These are phyloP conservation scores for Raffaelea deltoideospora DNA, from an alignment of 2,329 filamentous ascomycete species.

Conservation along the genomic window DNA sequence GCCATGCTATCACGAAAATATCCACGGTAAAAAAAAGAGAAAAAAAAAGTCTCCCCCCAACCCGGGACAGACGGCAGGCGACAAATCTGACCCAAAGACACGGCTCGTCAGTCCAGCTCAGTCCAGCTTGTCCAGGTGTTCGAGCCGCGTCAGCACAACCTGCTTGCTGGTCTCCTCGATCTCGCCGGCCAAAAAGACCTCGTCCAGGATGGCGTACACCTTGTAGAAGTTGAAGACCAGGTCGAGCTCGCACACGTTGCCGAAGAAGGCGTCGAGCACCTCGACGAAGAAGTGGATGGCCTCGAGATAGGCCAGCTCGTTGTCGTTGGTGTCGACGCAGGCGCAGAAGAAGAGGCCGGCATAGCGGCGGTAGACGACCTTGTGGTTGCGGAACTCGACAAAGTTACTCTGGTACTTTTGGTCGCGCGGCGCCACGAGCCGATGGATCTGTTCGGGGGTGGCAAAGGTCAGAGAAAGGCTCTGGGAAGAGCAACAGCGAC, in stretches of 20 bases:
- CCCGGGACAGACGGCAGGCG: too few relatives aligned
- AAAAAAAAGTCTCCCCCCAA: too few relatives aligned
- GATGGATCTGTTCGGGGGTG: slow-evolving; percentile 93
- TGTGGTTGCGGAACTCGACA: slow-evolving; percentile 88
- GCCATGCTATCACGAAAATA: too few relatives aligned
- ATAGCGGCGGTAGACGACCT: slow-evolving; percentile 94
- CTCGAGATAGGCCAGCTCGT: slow-evolving; percentile 91
- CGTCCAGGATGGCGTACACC: slow-evolving; percentile 95
- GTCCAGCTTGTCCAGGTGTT: slow-evolving; percentile 93
- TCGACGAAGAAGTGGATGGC: slow-evolving; percentile 99
- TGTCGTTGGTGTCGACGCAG: slow-evolving; percentile 97
- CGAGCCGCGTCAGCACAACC: slow-evolving; percentile 82
- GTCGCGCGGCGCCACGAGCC: slow-evolving; percentile 90
- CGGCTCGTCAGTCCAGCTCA: slow-evolving; percentile 24
- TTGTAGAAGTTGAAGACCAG: slow-evolving; percentile 71
- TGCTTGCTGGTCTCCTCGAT: slow-evolving; percentile 99
- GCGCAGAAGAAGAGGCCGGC: slow-evolving; percentile 98
- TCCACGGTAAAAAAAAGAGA: too few relatives aligned
- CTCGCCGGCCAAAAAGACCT: slow-evolving; percentile 94
- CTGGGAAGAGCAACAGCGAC: neutral
- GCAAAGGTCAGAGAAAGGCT: neutral
- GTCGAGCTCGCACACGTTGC: slow-evolving; percentile 96
- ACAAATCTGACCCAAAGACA: too few relatives aligned
- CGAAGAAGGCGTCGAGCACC: slow-evolving; percentile 95
- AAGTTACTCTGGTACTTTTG: slow-evolving; percentile 99